phyloP scores from a whole-genome alignment of 805 yeast genomes.

The Phaffomyces opuntiae region DNA sequence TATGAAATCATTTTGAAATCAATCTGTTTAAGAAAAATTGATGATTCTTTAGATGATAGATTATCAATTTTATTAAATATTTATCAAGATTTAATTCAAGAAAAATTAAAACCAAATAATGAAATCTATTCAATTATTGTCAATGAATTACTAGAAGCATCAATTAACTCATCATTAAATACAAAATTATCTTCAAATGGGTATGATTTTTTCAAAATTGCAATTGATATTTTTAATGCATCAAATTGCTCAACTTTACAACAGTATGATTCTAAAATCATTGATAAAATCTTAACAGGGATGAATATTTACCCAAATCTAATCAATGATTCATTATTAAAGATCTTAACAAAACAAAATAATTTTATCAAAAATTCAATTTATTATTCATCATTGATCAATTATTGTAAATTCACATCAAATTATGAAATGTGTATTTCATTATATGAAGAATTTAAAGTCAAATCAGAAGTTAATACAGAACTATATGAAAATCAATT shows the following conservation, averaged over 20 bases:
- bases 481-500: conserved; percentile 32
- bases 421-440: conserved; percentile 32
- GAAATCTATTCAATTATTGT: conserved; percentile 49
- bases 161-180: conserved; percentile 32
- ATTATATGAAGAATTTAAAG: conserved; percentile 33
- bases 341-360: conserved; percentile 24
- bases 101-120: conserved; percentile 47
- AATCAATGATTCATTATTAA: conserved; percentile 27
- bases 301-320: conserved; percentile 33
- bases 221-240: conserved; percentile 38
- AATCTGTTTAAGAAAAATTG: conserved; percentile 41
- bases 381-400: conserved; percentile 33
- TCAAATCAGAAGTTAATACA: conserved; percentile 7
- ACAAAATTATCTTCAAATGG: conserved; percentile 33
- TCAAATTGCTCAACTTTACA: conserved; percentile 33
- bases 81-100: conserved; percentile 57
- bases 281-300: conserved; percentile 41
- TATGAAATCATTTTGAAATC: conserved; percentile 53
- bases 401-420: conserved; percentile 32
- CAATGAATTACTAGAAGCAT: conserved; percentile 42
- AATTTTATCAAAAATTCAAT: conserved; percentile 23
- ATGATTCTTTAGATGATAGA: conserved; percentile 49
- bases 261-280: conserved; percentile 37
- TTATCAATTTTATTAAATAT: conserved; percentile 57
- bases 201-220: conserved; percentile 42